Percentiles rank a stretch among this genome's conserved stretches.
Conservation (phyloP, 495 filamentous ascomycete genomes). For the Penicillium angulare region DNA sequence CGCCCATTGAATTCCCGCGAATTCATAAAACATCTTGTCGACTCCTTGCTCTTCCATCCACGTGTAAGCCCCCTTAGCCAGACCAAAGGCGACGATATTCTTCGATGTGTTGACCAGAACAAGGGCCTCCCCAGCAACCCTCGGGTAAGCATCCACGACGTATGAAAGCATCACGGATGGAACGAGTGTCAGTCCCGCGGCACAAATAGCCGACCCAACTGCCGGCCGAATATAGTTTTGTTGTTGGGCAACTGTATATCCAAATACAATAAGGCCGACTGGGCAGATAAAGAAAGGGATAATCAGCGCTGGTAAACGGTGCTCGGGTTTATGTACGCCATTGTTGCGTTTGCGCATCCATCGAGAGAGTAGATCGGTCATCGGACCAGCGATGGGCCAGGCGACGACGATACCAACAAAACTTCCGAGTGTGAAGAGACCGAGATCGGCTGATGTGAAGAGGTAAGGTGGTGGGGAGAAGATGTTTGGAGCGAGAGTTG, state of each 20-base stretch:
- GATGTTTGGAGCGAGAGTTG: slow-evolving; percentile 22
- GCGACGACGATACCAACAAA: slow-evolving; percentile 31
- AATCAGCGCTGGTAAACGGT: slow-evolving; percentile 29
- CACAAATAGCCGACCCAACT: slow-evolving; percentile 25
- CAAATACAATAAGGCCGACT: slow-evolving; percentile 29
- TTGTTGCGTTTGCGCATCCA: slow-evolving; percentile 27
- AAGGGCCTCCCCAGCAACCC: slow-evolving; percentile 27
- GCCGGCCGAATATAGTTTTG: slow-evolving; percentile 24
- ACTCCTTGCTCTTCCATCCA: slow-evolving; percentile 35
- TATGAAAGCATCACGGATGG: slow-evolving; percentile 35
- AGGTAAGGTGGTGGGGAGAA: slow-evolving; percentile 31
- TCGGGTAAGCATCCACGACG: slow-evolving; percentile 31
- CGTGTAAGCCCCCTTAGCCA: slow-evolving; percentile 21
- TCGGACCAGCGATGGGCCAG: slow-evolving; percentile 30
- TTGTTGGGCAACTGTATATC: slow-evolving; percentile 19
- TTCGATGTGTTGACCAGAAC: slow-evolving; percentile 39
- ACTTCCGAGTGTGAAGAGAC: slow-evolving; percentile 30
- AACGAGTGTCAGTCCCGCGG: slow-evolving; percentile 25
- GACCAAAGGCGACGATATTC: slow-evolving; percentile 40
- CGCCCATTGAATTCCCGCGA: slow-evolving; percentile 39
- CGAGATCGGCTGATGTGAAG: slow-evolving; percentile 25
- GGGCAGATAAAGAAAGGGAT: slow-evolving; percentile 30
- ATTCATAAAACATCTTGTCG: slow-evolving; percentile 38
- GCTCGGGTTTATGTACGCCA: slow-evolving; percentile 29
- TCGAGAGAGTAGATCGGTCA: slow-evolving; percentile 31